A percentile compares a stretch with the other conserved stretches of the same genome.
phyloP scores from a whole-genome alignment of 768 basidiomycete species.

The Boletus vinaceobasis region DNA sequence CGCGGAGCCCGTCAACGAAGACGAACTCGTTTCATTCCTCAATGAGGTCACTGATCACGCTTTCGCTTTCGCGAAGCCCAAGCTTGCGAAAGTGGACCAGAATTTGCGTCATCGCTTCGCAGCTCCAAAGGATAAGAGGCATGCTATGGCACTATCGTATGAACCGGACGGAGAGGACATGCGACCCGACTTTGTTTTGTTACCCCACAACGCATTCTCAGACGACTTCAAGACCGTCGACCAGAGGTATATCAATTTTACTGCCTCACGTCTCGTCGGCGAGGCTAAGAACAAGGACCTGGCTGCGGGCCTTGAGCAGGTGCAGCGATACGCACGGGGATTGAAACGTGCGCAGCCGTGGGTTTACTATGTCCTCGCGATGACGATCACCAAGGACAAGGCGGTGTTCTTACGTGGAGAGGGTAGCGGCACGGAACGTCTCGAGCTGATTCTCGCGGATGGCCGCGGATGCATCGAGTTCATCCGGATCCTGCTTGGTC shows the following conservation, averaged over 20 bases:
- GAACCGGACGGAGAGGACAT: background rate
- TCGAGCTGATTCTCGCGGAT: no score
- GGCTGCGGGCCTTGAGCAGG: background rate
- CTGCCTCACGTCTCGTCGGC: slow-evolving; percentile 2
- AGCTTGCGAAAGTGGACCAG: background rate
- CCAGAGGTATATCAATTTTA: background rate
- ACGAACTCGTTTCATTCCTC: slow-evolving; percentile 5
- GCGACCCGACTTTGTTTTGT: background rate
- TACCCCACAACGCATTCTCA: slow-evolving; percentile 11
- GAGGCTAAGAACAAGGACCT: slow-evolving; percentile 5
- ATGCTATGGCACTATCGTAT: background rate
- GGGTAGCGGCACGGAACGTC: no score
- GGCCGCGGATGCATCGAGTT: slow-evolving; percentile 8
- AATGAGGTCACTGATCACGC: background rate
- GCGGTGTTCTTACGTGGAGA: no score
- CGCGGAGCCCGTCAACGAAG: background rate
- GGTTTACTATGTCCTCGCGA: slow-evolving; percentile 5
- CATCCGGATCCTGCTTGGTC: slow-evolving; percentile 13
- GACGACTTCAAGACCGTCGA: background rate
- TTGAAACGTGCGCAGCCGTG: background rate
- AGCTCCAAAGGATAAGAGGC: background rate
- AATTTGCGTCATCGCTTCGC: slow-evolving; percentile 11
- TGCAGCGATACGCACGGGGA: background rate
- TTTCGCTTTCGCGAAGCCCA: no score
- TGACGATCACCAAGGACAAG: background rate